Evolutionary conservation across 73 alveolate species (phyloP), one percentile per base, ranked within the genome.

Genomic region (Paramecium sonneborni): DNA sequence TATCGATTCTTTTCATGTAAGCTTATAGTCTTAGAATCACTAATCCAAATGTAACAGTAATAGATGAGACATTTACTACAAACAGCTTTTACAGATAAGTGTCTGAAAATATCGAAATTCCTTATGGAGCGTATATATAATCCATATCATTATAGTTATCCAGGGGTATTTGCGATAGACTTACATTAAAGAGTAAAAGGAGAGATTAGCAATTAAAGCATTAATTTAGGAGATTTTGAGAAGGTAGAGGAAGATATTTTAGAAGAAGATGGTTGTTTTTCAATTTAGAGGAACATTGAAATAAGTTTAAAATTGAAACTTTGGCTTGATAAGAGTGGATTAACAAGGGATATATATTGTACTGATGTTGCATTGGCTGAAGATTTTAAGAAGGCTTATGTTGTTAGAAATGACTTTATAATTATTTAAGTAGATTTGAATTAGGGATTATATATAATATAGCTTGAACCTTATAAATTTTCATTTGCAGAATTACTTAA

Each of bases 81-180:
- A 62, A 62, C 20, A 26, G 12, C 18, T 62, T 62, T 32, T 26
- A 21, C 15, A 62, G 84, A 62, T 30, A 62, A 1, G 84, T 12
- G 0, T 30, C 39, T 10, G 84, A 62, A 26, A 32, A 23, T 30
- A 26, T 62, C 10, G 43, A 62, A 62, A 62, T 62, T 11, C 84
- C 84, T 62, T 62, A 62, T 62, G 84, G 48, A 62, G 84, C 84
- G 84, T 62, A 24, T 62, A 30, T 62, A 32, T 0, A 32, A 62
- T 62, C 48, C 39, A 26, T 30, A 62, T 62, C 14, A 38, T 24
- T 12, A 41, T 79, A 79, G 90, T 11, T 79, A 79, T 79, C 90
- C 90, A 43, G 90, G 90, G 18, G 90, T 79, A 5, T 79, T 79
- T 21, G 90, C 90, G 2, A 79, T 79, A 8, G 90, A 79, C 28